Base-by-base conservation (phyloP, 306 rosid species). In the Cucurbita pepo region DNA sequence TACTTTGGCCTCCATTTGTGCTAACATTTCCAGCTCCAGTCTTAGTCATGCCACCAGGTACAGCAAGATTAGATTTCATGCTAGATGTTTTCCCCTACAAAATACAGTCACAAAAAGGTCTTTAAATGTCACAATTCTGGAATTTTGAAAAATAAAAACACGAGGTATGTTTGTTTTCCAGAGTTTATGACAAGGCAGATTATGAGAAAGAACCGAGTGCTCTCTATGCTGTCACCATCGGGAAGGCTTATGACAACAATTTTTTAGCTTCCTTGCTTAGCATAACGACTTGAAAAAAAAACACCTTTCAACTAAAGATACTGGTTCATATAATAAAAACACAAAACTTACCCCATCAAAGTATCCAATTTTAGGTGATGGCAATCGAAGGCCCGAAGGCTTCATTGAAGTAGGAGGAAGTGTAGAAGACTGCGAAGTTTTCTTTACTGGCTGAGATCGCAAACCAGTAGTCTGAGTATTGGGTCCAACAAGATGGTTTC, bases 311-410 rank as follows among this genome's bases (percentile, higher is more conserved):
- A 52, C 56, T 52, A 52, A 51, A 52, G 19, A 52, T 52, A 52
- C 56, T 7, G 19, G 4, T 15, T 52, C 56, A 16, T 52, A 52
- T 52, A 52, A 15, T 52, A 50, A 55, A 53, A 37, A 55, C 37
- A 40, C 45, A 82, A 59, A 77, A 81, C 91, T 71, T 73, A 93
- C 98, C 91, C 97, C 98, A 82, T 93, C 97, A 76, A 93, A 93
- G 80, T 84, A 93, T 76, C 98, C 82, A 63, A 55, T 69, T 82
- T 78, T 87, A 77, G 76, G 77, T 61, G 70, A 54, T 79, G 18
- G 81, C 76, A 12, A 79, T 83, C 71, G 88, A 85, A 72, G 89
- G 79, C 34, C 98, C 62, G 81, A 82, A 71, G 82, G 71, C 61
- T 80, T 77, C 56, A 37, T 59, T 38, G 53, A 47, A 61, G 72